Percentiles rank a stretch among this genome's conserved stretches.
Conservation (phyloP, 495 filamentous ascomycete genomes). For the Neurospora intermedia region DNA sequence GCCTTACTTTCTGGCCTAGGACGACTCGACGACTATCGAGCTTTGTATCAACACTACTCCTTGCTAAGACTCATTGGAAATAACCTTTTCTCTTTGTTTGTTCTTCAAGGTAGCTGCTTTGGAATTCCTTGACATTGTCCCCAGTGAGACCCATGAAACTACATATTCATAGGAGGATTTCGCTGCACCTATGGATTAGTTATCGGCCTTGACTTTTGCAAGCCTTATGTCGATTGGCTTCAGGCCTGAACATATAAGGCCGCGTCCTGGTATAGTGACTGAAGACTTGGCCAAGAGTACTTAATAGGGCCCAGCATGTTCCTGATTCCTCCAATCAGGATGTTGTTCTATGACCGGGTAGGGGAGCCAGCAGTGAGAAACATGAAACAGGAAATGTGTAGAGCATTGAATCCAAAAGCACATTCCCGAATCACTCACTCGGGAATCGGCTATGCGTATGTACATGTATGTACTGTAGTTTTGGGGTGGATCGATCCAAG, state of each 20-base stretch:
- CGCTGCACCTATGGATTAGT: neutral
- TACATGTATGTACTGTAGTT: neutral
- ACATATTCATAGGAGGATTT: neutral
- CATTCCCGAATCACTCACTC: neutral
- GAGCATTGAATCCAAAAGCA: neutral
- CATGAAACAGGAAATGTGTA: neutral
- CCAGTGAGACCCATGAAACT: neutral
- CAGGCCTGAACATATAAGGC: neutral
- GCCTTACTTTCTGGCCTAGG: conserved; percentile 1
- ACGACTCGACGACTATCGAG: conserved; percentile 1
- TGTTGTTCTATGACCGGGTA: neutral
- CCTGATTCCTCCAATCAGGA: neutral
- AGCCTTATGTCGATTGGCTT: neutral
- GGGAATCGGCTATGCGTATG: neutral
- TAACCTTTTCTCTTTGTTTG: too few relatives aligned
- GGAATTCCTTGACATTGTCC: neutral
- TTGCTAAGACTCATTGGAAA: neutral
- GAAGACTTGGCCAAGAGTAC: neutral
- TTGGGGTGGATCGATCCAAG: neutral
- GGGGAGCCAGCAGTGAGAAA: neutral
- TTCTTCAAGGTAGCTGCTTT: too few relatives aligned
- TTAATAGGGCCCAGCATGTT: neutral
- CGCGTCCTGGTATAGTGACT: neutral
- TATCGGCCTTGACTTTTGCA: neutral
- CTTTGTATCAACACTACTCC: neutral